phyloP scores from a whole-genome alignment of 805 yeast genomes.

The Clavispora carvajalis region DNA sequence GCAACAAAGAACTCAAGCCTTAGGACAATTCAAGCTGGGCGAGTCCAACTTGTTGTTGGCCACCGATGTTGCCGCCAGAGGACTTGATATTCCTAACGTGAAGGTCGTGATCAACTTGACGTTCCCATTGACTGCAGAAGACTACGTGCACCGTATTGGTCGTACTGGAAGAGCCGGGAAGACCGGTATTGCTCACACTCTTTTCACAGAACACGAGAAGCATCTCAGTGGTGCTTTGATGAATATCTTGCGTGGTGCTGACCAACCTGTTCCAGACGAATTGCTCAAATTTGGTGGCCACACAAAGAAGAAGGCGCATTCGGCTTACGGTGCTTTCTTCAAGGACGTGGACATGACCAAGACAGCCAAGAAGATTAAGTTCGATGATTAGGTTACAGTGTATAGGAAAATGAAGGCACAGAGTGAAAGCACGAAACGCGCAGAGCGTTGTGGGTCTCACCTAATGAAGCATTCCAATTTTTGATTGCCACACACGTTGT shows the following conservation, averaged over 20 bases:
- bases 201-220: slow-evolving; percentile 95
- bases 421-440: too few relatives aligned
- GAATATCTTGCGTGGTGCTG: slow-evolving; percentile 89
- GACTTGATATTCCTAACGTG: slow-evolving; percentile 95
- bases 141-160: slow-evolving; percentile 95
- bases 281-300: slow-evolving; percentile 94
- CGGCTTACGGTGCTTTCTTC: slow-evolving; percentile 97
- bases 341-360: slow-evolving; percentile 84
- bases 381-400: slow-evolving; percentile 33
- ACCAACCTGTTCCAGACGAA: slow-evolving; percentile 94
- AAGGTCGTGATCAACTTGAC: slow-evolving; percentile 92
- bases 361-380: slow-evolving; percentile 86
- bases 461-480: too few relatives aligned
- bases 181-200: slow-evolving; percentile 89
- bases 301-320: slow-evolving; percentile 95
- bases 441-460: too few relatives aligned
- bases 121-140: slow-evolving; percentile 94
- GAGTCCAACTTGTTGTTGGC: slow-evolving; percentile 74
- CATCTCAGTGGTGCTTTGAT: slow-evolving; percentile 92
- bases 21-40: slow-evolving; percentile 81
- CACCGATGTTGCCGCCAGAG: slow-evolving; percentile 98
- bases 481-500: too few relatives aligned
- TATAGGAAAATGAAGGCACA: neutral
- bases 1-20: slow-evolving; percentile 83
- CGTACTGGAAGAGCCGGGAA: slow-evolving; percentile 98